Evolutionary conservation across 371 early-diverging fungal genomes (phyloP).

Genomic region (Lichtheimia ramosa): DNA sequence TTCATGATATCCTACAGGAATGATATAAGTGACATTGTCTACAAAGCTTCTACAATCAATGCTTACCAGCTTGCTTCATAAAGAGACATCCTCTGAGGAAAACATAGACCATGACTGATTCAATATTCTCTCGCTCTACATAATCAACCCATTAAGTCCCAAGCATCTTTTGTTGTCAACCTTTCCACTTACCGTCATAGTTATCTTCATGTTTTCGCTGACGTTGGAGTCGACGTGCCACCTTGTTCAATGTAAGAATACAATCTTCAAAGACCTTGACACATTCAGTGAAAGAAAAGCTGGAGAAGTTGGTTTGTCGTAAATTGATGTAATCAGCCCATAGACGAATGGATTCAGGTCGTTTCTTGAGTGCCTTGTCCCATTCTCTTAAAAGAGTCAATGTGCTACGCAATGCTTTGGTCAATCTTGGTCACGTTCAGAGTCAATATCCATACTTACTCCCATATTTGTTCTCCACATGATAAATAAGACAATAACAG

Average conservation of each 20-base stretch:
- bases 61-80: conserved; percentile 65
- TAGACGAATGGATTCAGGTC: conserved; percentile 50
- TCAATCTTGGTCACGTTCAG: neutral
- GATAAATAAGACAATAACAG: conserved; percentile 62
- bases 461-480: conserved; percentile 63
- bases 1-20: conserved; percentile 72
- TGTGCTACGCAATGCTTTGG: conserved; percentile 25
- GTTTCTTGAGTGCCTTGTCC: conserved; percentile 60
- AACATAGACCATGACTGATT: conserved; percentile 64
- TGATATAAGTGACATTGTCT: neutral
- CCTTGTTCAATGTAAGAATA: conserved; percentile 34
- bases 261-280: conserved; percentile 68
- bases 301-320: conserved; percentile 70
- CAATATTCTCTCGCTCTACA: conserved; percentile 44
- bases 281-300: conserved; percentile 66
- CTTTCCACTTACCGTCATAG: conserved; percentile 13
- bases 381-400: conserved; percentile 66
- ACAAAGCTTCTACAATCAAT: neutral
- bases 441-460: conserved; percentile 35
- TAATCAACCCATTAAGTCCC: neutral
- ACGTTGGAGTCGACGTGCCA: conserved; percentile 13
- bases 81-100: conserved; percentile 64
- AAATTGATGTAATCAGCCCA: conserved; percentile 81
- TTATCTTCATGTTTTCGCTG: conserved; percentile 10
- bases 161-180: neutral